Percentiles rank a stretch among this genome's conserved stretches.
These are phyloP conservation scores for Hymenoscyphus infarciens DNA, from an alignment of 2,329 filamentous ascomycete genomes.

Conservation along the genomic window DNA sequence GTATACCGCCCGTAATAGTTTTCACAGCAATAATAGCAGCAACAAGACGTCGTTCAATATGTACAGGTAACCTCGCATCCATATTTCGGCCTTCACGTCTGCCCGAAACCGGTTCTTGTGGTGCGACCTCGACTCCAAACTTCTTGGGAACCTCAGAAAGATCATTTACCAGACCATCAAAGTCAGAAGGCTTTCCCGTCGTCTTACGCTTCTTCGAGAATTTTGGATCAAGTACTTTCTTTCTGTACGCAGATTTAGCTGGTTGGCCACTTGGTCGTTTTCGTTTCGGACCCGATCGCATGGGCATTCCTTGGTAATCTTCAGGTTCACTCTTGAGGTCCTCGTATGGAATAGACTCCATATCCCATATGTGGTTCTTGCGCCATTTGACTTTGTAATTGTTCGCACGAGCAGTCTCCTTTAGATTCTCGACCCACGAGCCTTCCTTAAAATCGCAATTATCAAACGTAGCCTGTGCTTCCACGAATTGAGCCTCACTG, in stretches of 20 bases:
- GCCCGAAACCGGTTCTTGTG: slow-evolving; percentile 14
- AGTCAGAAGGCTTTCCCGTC: slow-evolving; percentile 26
- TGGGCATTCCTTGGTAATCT: slow-evolving; percentile 9
- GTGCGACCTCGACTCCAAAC: slow-evolving; percentile 24
- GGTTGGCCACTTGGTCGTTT: neutral
- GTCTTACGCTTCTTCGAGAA: slow-evolving; percentile 24
- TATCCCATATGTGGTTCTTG: slow-evolving; percentile 39
- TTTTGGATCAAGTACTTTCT: slow-evolving; percentile 3
- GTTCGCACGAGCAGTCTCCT: neutral
- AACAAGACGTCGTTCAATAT: slow-evolving; percentile 48
- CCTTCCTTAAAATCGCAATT: slow-evolving; percentile 15
- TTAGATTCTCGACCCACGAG: slow-evolving; percentile 16
- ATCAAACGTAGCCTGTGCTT: neutral
- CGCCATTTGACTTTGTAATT: slow-evolving; percentile 25
- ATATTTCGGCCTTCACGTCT: slow-evolving; percentile 31
- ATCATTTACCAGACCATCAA: slow-evolving; percentile 26
- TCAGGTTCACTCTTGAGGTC: slow-evolving; percentile 35
- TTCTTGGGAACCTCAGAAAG: slow-evolving; percentile 16
- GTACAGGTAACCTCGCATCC: slow-evolving; percentile 34
- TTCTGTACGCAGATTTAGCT: slow-evolving; percentile 6
- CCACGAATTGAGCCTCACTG: slow-evolving; percentile 9
- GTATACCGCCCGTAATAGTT: slow-evolving; percentile 57
- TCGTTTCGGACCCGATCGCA: neutral
- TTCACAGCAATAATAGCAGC: slow-evolving; percentile 56
- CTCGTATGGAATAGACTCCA: slow-evolving; percentile 43